Evolutionary conservation across 805 yeast species (phyloP).

Genomic region (Candida yuanshanica): DNA sequence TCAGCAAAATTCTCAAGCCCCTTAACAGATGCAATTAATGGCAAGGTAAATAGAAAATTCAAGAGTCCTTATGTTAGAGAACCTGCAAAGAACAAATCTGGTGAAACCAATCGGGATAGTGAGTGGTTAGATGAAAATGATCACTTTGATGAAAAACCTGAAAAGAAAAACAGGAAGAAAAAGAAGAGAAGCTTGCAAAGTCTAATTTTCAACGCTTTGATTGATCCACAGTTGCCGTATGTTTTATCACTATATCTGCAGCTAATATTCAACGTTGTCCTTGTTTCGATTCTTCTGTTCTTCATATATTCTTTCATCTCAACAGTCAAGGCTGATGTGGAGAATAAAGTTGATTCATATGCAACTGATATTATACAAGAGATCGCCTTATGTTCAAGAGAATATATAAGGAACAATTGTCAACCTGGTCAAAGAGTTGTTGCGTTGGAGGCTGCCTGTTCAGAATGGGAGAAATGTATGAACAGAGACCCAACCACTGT

Average conservation of each 20-base stretch:
- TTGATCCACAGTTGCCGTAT: conserved; percentile 49
- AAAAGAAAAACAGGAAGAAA: conserved; percentile 4
- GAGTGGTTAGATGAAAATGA: conserved; percentile 22
- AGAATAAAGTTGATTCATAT: conserved; percentile 58
- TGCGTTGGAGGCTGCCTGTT: conserved; percentile 64
- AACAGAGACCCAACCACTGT: conserved; percentile 62
- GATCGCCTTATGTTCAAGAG: conserved; percentile 62
- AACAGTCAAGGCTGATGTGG: conserved; percentile 65
- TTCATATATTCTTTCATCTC: conserved; percentile 44
- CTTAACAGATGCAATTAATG: conserved; percentile 20
- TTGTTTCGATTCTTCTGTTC: conserved; percentile 47
- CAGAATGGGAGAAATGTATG: conserved; percentile 79
- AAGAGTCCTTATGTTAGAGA: conserved; percentile 17
- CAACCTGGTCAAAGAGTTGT: conserved; percentile 61
- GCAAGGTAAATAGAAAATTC: conserved; percentile 7
- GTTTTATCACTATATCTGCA: conserved; percentile 60
- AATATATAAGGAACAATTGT: conserved; percentile 71
- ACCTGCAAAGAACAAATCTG: conserved; percentile 9
- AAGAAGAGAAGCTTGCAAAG: conserved; percentile 5
- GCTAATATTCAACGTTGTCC: conserved; percentile 48
- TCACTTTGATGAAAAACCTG: conserved; percentile 4
- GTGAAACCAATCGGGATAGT: conserved; percentile 1
- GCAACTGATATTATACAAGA: conserved; percentile 55
- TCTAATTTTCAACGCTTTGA: conserved; percentile 14
- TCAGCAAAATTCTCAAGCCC: conserved; percentile 18